Percentiles rank a stretch among this genome's conserved stretches.
Evolutionary conservation across 2,329 filamentous ascomycete species (phyloP).

Genomic region (Geosmithia morbida): DNA sequence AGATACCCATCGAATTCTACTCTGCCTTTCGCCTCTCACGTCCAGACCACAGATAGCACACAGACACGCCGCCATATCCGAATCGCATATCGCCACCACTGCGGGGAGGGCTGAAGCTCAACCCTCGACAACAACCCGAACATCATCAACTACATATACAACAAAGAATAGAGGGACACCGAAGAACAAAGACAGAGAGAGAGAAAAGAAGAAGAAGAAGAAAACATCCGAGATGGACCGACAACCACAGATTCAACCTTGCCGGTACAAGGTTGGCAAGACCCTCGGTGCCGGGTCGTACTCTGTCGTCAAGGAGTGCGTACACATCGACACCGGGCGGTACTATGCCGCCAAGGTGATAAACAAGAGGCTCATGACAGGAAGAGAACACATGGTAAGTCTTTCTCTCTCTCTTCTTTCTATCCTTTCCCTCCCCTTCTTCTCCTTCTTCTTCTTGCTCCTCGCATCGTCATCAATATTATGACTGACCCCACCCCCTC

Average conservation of each 20-base stretch:
- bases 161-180: not conserved
- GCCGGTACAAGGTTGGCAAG: constrained; percentile 97
- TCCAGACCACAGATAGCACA: too few species aligned
- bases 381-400: constrained; percentile 89
- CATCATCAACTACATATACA: too few species aligned
- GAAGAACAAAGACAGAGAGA: too few species aligned
- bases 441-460: too few species aligned
- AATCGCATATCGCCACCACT: too few species aligned
- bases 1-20: too few species aligned
- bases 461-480: not conserved
- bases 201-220: too few species aligned
- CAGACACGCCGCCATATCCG: too few species aligned
- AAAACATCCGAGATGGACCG: not conserved
- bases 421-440: constrained; percentile 1
- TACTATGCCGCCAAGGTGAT: constrained; percentile 99
- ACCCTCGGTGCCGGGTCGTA: constrained; percentile 93
- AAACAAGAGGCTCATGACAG: constrained; percentile 96
- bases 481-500: constrained; percentile 35
- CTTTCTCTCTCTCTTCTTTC: not conserved
- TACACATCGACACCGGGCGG: constrained; percentile 92
- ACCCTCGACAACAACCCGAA: too few species aligned
- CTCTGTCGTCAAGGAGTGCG: constrained; percentile 96
- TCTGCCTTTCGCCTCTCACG: too few species aligned
- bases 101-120: too few species aligned
- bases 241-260: constrained; percentile 69